Conservation (phyloP, 2,329 filamentous ascomycete species). For the Purpureocillium takamizusanense region DNA sequence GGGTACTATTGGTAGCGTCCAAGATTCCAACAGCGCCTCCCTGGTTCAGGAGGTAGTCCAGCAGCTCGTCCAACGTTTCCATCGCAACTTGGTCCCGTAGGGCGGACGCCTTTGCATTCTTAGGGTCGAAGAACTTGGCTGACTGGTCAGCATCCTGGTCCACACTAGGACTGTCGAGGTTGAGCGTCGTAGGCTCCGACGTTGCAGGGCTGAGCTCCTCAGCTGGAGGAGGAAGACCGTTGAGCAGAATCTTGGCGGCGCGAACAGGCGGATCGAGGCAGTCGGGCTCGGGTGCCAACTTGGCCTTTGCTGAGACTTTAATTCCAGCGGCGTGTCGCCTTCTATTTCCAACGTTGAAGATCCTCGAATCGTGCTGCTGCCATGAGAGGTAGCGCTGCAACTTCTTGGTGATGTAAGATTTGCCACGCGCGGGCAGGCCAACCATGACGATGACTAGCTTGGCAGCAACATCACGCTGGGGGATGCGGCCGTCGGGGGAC, state of each 20-base stretch:
- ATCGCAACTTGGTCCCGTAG: constrained; percentile 87
- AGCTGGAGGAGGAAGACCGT: constrained; percentile 34
- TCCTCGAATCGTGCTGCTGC: constrained; percentile 91
- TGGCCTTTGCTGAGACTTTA: constrained; percentile 24
- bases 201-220: constrained; percentile 15
- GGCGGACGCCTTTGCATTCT: constrained; percentile 71
- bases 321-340: constrained; percentile 68
- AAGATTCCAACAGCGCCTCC: constrained; percentile 90
- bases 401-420: constrained; percentile 99
- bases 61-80: constrained; percentile 81
- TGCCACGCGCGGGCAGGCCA: constrained; percentile 85
- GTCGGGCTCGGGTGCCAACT: constrained; percentile 22
- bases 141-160: constrained; percentile 63
- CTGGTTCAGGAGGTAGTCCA: constrained; percentile 76
- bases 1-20: constrained; percentile 94
- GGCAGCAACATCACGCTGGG: constrained; percentile 85
- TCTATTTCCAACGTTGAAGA: constrained; percentile 96
- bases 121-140: constrained; percentile 87
- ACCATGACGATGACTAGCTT: constrained; percentile 99
- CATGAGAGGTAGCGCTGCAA: constrained; percentile 90
- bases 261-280: constrained; percentile 37
- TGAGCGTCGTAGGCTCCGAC: constrained; percentile 28
- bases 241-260: constrained; percentile 49
- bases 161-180: constrained; percentile 19
- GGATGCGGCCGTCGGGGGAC: constrained; percentile 90